phyloP scores from a whole-genome alignment of 2,329 filamentous ascomycete species.

The Fusarium sterilihyphosum region DNA sequence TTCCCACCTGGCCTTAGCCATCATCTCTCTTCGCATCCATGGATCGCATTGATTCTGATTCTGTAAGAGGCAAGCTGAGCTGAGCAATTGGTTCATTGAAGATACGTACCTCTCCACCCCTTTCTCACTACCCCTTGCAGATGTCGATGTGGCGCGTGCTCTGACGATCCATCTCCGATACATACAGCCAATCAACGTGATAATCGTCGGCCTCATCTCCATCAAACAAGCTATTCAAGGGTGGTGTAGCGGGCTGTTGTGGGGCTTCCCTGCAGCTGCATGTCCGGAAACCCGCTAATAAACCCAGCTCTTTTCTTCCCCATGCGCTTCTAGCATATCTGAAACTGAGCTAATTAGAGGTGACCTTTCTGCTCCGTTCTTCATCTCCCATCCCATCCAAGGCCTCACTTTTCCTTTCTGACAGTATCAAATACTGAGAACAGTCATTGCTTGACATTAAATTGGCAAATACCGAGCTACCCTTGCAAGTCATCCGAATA shows the following conservation, averaged over 20 bases:
- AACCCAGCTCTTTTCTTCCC: conserved; percentile 10
- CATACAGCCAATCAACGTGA: conserved; percentile 7
- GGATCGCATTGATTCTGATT: conserved; percentile 12
- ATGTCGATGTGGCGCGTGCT: conserved; percentile 26
- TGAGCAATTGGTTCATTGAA: not conserved
- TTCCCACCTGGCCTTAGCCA: conserved; percentile 14
- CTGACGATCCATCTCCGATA: conserved; percentile 7
- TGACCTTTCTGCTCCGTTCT: conserved; percentile 23
- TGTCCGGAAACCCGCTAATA: conserved; percentile 13
- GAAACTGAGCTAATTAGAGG: conserved; percentile 42
- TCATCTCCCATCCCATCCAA: conserved; percentile 41
- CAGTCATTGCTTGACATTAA: not conserved
- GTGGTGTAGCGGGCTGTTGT: conserved; percentile 22
- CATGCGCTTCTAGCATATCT: conserved; percentile 30
- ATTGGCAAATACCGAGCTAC: not conserved
- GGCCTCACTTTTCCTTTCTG: conserved; percentile 1
- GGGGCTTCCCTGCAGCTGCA: conserved; percentile 10
- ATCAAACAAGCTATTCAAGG: conserved; percentile 42
- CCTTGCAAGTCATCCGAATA: not conserved
- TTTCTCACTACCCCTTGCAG: conserved; percentile 14
- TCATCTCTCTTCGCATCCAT: not conserved
- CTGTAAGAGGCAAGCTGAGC: not conserved
- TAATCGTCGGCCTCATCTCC: conserved; percentile 14
- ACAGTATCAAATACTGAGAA: not conserved
- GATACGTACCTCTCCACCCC: conserved; percentile 21